Evolutionary conservation across 148 eudicot genomes (phyloP).

Genomic region (Limonium bicolor): DNA sequence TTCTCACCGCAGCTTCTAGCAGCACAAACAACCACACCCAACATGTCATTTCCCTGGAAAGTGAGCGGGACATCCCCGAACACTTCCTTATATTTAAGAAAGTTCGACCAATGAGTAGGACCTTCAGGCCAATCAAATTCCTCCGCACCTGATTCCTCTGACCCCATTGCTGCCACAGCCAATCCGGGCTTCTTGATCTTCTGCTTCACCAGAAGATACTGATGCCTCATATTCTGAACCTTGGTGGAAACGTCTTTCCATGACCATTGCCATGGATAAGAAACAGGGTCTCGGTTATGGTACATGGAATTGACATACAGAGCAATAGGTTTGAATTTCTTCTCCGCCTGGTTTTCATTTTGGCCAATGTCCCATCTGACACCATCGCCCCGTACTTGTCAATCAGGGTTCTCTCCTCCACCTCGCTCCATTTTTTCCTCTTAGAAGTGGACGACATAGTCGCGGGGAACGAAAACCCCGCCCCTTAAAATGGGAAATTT

Average conservation of each 20-base stretch:
- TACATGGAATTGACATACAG: conserved; percentile 62
- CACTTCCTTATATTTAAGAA: conserved; percentile 70
- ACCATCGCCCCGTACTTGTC: conserved; percentile 45
- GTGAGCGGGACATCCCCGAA: conserved; percentile 72
- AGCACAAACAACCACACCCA: conserved; percentile 22
- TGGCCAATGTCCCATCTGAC: conserved; percentile 42
- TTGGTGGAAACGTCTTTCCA: conserved; percentile 93
- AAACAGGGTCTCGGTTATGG: conserved; percentile 42
- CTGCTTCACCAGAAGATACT: conserved; percentile 80
- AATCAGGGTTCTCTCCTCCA: conserved; percentile 55
- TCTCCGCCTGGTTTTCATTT: conserved; percentile 74
- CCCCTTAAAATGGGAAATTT: too few relatives aligned
- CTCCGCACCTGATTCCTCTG: conserved; percentile 24
- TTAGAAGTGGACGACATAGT: too few relatives aligned
- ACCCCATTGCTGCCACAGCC: conserved; percentile 17
- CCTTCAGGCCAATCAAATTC: conserved; percentile 90
- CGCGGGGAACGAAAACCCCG: too few relatives aligned
- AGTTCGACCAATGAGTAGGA: conserved; percentile 70
- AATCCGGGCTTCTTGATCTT: conserved; percentile 64
- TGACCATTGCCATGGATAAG: conserved; percentile 69
- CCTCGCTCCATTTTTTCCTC: conserved; percentile 88
- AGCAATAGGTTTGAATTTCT: conserved; percentile 87
- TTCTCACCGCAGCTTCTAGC: conserved; percentile 25
- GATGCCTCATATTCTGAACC: conserved; percentile 97
- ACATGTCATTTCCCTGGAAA: conserved; percentile 22